These are phyloP conservation scores for Talaromyces liani DNA, from an alignment of 495 filamentous ascomycete genomes.

Conservation along the genomic window DNA sequence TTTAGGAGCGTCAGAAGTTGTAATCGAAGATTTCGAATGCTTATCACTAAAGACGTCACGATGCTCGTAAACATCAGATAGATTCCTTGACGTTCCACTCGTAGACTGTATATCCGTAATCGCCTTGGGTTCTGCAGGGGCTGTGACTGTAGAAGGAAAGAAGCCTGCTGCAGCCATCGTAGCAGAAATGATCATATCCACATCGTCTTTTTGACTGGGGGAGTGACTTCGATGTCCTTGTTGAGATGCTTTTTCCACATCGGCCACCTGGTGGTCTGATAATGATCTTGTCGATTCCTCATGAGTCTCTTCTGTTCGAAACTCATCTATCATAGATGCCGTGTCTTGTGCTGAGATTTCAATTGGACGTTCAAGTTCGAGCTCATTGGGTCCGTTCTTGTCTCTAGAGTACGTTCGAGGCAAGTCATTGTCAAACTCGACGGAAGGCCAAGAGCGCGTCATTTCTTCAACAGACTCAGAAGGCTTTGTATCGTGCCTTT, in stretches of 20 bases:
- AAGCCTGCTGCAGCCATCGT: conserved; percentile 7
- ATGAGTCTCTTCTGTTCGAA: not conserved
- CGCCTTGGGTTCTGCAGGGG: not conserved
- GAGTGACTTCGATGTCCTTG: not conserved
- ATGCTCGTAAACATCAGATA: not conserved
- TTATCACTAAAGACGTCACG: not conserved
- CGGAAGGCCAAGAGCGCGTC: not conserved
- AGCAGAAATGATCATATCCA: conserved; percentile 3
- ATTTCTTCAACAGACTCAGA: not conserved
- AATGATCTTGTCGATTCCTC: conserved; percentile 4
- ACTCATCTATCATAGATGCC: not conserved
- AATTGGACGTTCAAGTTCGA: not conserved
- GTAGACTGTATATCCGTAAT: not conserved
- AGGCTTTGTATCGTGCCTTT: not conserved
- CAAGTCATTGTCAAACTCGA: conserved; percentile 3
- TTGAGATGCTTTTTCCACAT: not conserved
- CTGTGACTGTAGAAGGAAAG: conserved; percentile 1
- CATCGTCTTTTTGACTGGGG: conserved; percentile 2
- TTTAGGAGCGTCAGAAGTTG: not conserved
- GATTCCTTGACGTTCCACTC: conserved; percentile 6
- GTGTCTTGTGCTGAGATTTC: not conserved
- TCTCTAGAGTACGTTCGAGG: not conserved
- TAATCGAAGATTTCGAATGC: not conserved
- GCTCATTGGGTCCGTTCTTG: not conserved
- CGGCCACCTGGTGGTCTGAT: not conserved